phyloP scores from a whole-genome alignment of 345 rosid genomes.

The Camelina sativa region DNA sequence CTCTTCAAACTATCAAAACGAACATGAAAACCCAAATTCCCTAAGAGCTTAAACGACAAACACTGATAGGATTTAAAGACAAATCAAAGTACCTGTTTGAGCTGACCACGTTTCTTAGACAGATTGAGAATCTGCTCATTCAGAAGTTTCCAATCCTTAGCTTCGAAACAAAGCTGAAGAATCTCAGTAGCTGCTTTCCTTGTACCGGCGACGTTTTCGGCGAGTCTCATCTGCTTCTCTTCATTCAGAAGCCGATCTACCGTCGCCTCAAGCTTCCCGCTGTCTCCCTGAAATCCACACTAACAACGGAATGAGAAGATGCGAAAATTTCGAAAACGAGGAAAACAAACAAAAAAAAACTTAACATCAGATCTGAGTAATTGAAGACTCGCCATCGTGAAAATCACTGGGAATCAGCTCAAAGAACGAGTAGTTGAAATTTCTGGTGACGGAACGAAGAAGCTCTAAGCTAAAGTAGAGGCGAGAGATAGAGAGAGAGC shows the following conservation, averaged over 20 bases:
- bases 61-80: too few relatives aligned
- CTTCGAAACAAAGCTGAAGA: slow-evolving; percentile 84
- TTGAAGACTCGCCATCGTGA: slow-evolving; percentile 41
- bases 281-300: slow-evolving; percentile 58
- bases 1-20: background rate
- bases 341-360: too few relatives aligned
- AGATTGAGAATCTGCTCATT: slow-evolving; percentile 75
- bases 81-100: slow-evolving; percentile 81
- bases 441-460: slow-evolving; percentile 21
- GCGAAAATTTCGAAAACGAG: slow-evolving; percentile 23
- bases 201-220: slow-evolving; percentile 82
- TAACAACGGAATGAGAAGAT: slow-evolving; percentile 33
- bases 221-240: slow-evolving; percentile 93
- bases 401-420: slow-evolving; percentile 6
- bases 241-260: slow-evolving; percentile 79
- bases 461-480: background rate
- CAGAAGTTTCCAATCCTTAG: slow-evolving; percentile 80
- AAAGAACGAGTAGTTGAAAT: slow-evolving; percentile 6
- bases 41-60: slow-evolving; percentile 14
- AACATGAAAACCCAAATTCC: background rate
- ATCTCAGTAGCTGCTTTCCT: slow-evolving; percentile 87
- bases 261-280: slow-evolving; percentile 61
- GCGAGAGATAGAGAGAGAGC: slow-evolving; percentile 21
- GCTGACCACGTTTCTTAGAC: slow-evolving; percentile 95
- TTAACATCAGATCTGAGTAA: slow-evolving; percentile 40